These are phyloP conservation scores for Kuraishia cidri DNA, from an alignment of 805 yeast species.

Conservation along the genomic window DNA sequence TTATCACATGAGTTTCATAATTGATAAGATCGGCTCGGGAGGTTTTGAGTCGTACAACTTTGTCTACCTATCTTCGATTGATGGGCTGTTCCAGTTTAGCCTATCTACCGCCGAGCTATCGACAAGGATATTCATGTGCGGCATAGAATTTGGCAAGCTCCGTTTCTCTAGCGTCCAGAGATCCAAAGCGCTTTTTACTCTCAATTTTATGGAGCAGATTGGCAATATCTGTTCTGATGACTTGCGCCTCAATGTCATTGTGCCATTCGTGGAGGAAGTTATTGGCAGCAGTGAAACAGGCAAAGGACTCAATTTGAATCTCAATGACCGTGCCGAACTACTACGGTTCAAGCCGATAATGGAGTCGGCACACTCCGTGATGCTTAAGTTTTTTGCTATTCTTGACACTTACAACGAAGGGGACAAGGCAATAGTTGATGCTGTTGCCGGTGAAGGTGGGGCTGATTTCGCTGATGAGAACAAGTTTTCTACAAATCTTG, in stretches of 20 bases:
- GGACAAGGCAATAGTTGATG: too few species aligned
- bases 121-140: slow-evolving; percentile 18
- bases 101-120: slow-evolving; percentile 15
- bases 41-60: slow-evolving; percentile 60
- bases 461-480: slow-evolving; percentile 1
- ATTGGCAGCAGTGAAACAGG: slow-evolving; percentile 8
- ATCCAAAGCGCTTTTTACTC: slow-evolving; percentile 27
- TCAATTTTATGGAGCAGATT: slow-evolving; percentile 38
- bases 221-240: slow-evolving; percentile 22
- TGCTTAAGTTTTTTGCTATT: slow-evolving; percentile 21
- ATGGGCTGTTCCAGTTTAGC: slow-evolving; percentile 23
- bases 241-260: slow-evolving; percentile 16
- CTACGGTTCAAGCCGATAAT: slow-evolving; percentile 26
- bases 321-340: slow-evolving; percentile 9
- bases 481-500: slow-evolving; percentile 8
- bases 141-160: slow-evolving; percentile 14
- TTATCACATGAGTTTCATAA: slow-evolving; percentile 34
- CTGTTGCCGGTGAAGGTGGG: neutral
- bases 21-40: slow-evolving; percentile 50
- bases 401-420: slow-evolving; percentile 11
- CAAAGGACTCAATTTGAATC: slow-evolving; percentile 2
- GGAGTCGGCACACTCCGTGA: slow-evolving; percentile 61
- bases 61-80: slow-evolving; percentile 41
- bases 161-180: slow-evolving; percentile 19
- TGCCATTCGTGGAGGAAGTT: slow-evolving; percentile 15